Conservation (phyloP, 1,284 basidiomycete species). For the Fomitopsis schrenkii region DNA sequence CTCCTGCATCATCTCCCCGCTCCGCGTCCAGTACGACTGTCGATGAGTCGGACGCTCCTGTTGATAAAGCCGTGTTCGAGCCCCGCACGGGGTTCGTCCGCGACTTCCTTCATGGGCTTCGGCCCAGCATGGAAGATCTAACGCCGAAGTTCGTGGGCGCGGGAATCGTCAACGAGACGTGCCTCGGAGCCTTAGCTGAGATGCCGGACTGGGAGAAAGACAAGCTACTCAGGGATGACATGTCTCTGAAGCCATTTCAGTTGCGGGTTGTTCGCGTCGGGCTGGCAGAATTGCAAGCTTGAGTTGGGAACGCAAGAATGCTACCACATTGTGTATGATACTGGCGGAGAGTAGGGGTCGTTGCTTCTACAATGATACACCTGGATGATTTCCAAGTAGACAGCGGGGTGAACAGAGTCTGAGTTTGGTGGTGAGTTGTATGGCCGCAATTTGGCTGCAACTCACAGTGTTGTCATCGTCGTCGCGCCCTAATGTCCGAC, state of each 20-base stretch:
- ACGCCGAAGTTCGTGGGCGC: not conserved
- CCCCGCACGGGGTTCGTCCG: not conserved
- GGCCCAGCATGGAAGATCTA: not conserved
- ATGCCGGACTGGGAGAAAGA: not conserved
- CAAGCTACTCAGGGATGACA: not conserved
- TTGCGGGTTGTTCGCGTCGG: not conserved
- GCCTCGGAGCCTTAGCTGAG: not conserved
- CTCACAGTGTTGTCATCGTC: no score
- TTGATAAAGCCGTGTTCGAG: not conserved
- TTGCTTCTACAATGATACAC: no score
- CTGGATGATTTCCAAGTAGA: no score
- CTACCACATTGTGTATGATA: no score
- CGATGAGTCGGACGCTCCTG: not conserved
- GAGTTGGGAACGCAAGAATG: not conserved
- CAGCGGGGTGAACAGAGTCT: no score
- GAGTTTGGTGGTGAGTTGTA: no score
- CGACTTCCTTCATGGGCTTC: not conserved
- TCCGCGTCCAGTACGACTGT: not conserved
- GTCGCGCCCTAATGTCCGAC: no score
- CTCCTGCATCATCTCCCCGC: not conserved
- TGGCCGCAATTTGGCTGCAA: no score
- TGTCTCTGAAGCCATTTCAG: not conserved
- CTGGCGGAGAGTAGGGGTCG: not conserved
- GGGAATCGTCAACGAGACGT: not conserved
- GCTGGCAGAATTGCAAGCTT: not conserved